Evolutionary conservation across 306 rosid genomes (phyloP), one percentile per base, ranked within the genome.

Genomic region (Lathyrus tuberosus): DNA sequence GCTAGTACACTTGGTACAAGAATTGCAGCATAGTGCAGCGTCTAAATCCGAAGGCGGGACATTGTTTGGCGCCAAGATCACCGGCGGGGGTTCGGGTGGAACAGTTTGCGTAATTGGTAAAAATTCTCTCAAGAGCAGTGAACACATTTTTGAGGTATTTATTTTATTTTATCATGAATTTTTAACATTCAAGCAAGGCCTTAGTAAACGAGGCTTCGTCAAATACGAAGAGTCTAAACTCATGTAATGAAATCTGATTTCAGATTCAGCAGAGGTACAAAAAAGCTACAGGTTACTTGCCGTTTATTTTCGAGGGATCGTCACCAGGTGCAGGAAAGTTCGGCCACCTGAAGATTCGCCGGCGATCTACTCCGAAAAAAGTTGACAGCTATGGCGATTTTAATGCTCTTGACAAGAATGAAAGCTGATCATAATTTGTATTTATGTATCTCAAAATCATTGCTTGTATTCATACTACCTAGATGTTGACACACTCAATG

Each of bases 71-170:
- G 97, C 96, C 26, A 90, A 90, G 86, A 90, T 94, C 62, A 94
- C 97, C 0, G 98, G 99, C n/a, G 99, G 95, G 12, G 97, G 97
- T 68, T 91, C 95, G 0, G 92, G 96, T 28, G 98, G 98, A 82
- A 93, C 98, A 0, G 98, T 88, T 70, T 86, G 98, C 63, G 96
- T 79, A 18, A 81, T 93, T 31, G 97, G 98, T 47, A 81, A 85
- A 77, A 90, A 90, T 46, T 85, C 80, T 74, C 75, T 93, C 26
- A 78, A 85, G 57, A 88, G 90, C 83, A 90, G 86, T 64, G 89
- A 88, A 80, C 96, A 85, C 66, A 88, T 88, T 83, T 63, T 93
- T n/a, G 87, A 88, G 97, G 98, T 90, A 84, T 26, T 54, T 41
- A 61, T 67, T 76, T 74, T 31, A 63, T 62, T 61, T 33, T 46